Base-by-base conservation (phyloP, 2,329 filamentous ascomycete genomes). In the Fusarium brachygibbosum region DNA sequence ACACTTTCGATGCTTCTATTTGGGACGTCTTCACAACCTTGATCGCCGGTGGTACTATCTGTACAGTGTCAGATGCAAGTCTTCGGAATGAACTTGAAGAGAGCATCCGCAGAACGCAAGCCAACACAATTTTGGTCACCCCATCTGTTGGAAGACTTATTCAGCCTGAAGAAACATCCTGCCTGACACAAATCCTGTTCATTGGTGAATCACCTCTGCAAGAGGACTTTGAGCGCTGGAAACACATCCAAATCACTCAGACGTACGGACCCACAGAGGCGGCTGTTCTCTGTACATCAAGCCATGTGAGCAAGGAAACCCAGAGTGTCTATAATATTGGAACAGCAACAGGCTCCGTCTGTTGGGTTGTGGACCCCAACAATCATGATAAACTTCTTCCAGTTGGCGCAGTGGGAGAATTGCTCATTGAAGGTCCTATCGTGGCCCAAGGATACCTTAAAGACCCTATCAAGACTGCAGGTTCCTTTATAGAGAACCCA, bases 401-500 rank as follows among this genome's bases (percentile, higher is more conserved):
- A 0, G 37, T 73, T 23, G 73, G 75, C 0, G 44, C 46, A 1
- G 37, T 72, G 6, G 77, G 76, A 3, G 77, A 79, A 34, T 54
- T 78, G 1, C 50, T 76, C 0, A 37, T 78, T 8, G 74, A 78
- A 44, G 76, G 76, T 1, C 70, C 70, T 6, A 58, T 72, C 3
- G 57, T 79, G 8, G 68, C 67, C 0, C 54, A 60, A 3, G 76
- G 75, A 7, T 80, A 74, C 25, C 52, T 76, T 1, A 54, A 63
- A 3, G 66, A 75, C 5, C 46, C 58, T 1, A 45, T 46, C 6
- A 71, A 66, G 38, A 78, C 75, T 7, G 68, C 28, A 44, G 70
- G 40, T 52, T 66, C 21, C 65, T 82, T 75, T 51, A 76, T 69
- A 17, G 68, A 63, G 5, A 79, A 66, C 77, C 81, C 62, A 0